These are phyloP conservation scores for Phellinidium pouzarii DNA, from an alignment of 1,284 basidiomycete genomes.

Conservation along the genomic window DNA sequence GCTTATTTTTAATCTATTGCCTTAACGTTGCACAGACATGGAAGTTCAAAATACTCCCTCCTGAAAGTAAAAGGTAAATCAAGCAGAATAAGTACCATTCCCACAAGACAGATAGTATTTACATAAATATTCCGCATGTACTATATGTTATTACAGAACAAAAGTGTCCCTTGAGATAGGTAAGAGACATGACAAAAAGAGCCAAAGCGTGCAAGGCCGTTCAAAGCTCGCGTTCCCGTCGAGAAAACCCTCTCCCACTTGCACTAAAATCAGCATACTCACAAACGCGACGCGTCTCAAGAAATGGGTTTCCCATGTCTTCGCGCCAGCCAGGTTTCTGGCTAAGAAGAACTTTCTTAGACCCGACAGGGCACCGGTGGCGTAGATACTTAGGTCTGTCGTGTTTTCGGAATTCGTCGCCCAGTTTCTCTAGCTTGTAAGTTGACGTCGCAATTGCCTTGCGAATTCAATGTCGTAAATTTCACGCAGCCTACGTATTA, in stretches of 20 bases:
- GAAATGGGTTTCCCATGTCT: slow-evolving; percentile 17
- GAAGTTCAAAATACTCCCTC: too few species aligned
- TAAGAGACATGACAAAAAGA: too few species aligned
- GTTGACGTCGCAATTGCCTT: background rate
- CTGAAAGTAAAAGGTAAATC: too few species aligned
- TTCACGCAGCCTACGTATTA: too few species aligned
- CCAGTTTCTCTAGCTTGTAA: background rate
- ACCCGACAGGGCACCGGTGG: slow-evolving; percentile 13
- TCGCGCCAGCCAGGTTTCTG: slow-evolving; percentile 18
- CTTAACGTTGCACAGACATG: background rate
- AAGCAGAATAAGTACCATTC: too few species aligned
- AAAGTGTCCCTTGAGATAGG: too few species aligned
- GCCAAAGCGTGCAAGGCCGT: too few species aligned
- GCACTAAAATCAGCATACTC: background rate
- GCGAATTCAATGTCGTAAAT: too few species aligned
- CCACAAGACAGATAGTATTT: too few species aligned
- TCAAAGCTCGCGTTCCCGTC: background rate
- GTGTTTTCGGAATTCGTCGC: background rate
- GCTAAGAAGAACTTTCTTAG: slow-evolving; percentile 12
- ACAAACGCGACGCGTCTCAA: slow-evolving; percentile 7
- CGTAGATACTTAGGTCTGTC: background rate
- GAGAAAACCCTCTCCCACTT: background rate
- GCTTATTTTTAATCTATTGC: background rate
- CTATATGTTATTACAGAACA: too few species aligned
- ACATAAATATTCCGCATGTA: too few species aligned